Percentiles rank a stretch among this genome's conserved stretches.
Conservation (phyloP, 345 rosid genomes). For the Gossypium herbaceum region DNA sequence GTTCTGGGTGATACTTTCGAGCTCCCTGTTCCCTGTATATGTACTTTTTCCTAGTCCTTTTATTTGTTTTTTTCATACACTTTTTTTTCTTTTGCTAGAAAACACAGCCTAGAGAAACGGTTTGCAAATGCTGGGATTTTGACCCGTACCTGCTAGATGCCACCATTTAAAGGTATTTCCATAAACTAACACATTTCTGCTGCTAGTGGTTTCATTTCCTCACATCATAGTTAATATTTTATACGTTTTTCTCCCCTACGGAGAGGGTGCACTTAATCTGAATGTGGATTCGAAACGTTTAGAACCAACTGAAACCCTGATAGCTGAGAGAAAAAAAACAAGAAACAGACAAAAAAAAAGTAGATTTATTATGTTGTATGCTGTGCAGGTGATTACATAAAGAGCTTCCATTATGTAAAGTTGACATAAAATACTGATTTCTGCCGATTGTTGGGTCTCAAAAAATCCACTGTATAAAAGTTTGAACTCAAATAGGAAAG, state of each 20-base stretch:
- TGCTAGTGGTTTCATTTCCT: background rate
- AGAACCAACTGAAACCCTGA: background rate
- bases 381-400: slow-evolving; percentile 15
- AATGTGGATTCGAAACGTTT: slow-evolving; percentile 4
- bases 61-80: background rate
- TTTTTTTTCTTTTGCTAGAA: background rate
- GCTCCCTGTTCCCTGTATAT: background rate
- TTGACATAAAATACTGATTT: slow-evolving; percentile 10
- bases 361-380: background rate
- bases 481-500: slow-evolving; percentile 21
- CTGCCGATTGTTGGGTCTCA: slow-evolving; percentile 5
- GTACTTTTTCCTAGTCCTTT: slow-evolving; percentile 19
- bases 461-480: slow-evolving; percentile 10
- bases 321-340: slow-evolving; percentile 5
- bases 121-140: background rate
- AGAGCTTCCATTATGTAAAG: slow-evolving; percentile 18
- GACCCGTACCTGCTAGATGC: background rate
- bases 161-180: no score
- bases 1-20: slow-evolving; percentile 19
- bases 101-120: background rate
- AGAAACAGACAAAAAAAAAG: slow-evolving; percentile 13
- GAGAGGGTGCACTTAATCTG: background rate
- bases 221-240: background rate
- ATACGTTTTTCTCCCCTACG: background rate
- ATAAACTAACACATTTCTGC: background rate